A percentile compares a stretch with the other conserved stretches of the same genome.
These are phyloP conservation scores for Fusarium keratoplasticum DNA, from an alignment of 2,329 filamentous ascomycete species.

Conservation along the genomic window DNA sequence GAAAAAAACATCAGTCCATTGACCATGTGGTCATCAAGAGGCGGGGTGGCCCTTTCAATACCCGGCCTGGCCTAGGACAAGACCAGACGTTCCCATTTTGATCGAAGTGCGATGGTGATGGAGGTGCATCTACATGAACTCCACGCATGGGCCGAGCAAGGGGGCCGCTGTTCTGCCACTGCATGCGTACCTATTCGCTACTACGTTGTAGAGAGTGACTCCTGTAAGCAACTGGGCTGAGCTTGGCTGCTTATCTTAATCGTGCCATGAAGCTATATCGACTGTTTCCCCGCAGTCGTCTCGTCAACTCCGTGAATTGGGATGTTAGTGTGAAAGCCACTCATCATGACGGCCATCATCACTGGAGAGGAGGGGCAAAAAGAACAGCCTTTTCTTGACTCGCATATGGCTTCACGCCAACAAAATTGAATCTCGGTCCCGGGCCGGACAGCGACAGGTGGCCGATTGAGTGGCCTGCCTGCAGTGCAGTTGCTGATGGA, in stretches of 20 bases:
- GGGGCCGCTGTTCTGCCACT: neutral
- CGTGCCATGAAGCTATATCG: constrained; percentile 9
- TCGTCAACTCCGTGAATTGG: neutral
- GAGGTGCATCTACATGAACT: constrained; percentile 40
- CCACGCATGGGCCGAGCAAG: constrained; percentile 40
- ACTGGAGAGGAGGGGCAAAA: neutral
- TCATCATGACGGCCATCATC: constrained; percentile 4
- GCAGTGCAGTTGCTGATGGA: constrained; percentile 10
- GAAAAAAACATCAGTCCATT: constrained; percentile 37
- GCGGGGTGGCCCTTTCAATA: constrained; percentile 1
- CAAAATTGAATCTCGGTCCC: constrained; percentile 11
- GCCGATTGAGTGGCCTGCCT: constrained; percentile 11
- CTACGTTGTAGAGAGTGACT: constrained; percentile 5
- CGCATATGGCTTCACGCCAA: constrained; percentile 11
- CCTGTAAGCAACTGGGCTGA: neutral
- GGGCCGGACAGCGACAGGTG: constrained; percentile 6
- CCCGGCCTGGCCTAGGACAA: neutral
- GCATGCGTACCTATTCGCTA: constrained; percentile 9
- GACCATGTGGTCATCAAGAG: neutral
- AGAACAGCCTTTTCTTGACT: neutral
- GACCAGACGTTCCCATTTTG: constrained; percentile 9
- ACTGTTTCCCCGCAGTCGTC: neutral
- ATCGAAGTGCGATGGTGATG: constrained; percentile 12
- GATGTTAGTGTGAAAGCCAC: constrained; percentile 19
- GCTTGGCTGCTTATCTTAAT: neutral